Evolutionary conservation across 208 protist species (phyloP).

Genomic region (Acanthamoeba healyi): DNA sequence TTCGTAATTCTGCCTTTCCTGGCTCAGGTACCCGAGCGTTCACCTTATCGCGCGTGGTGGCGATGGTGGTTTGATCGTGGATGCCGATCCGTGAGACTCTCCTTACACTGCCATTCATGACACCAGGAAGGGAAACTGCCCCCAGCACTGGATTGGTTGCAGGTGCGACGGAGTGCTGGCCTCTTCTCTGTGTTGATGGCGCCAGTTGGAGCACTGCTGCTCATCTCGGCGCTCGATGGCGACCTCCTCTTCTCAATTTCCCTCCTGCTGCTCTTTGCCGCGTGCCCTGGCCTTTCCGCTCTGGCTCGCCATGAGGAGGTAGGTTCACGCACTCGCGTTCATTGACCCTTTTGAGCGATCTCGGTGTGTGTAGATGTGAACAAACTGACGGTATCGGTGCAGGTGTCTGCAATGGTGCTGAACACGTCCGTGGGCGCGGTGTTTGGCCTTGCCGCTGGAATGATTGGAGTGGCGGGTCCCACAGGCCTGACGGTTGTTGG

Average conservation of each 20-base stretch:
- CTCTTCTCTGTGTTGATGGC: too few relatives aligned
- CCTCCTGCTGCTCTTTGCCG: background rate
- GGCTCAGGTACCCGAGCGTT: too few relatives aligned
- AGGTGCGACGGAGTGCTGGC: too few relatives aligned
- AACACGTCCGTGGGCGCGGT: background rate
- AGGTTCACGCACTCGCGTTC: too few relatives aligned
- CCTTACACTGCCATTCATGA: too few relatives aligned
- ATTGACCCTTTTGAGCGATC: too few relatives aligned
- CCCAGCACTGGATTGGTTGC: too few relatives aligned
- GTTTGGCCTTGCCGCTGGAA: background rate
- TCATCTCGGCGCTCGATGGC: background rate
- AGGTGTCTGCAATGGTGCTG: background rate
- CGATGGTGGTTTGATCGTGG: too few relatives aligned
- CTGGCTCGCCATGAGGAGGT: background rate
- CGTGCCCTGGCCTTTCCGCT: background rate
- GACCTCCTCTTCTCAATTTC: background rate
- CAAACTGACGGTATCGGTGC: background rate
- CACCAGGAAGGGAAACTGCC: too few relatives aligned
- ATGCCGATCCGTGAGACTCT: too few relatives aligned
- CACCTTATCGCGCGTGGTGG: too few relatives aligned
- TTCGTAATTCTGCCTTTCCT: too few relatives aligned
- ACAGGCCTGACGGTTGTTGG: background rate
- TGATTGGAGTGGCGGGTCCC: background rate
- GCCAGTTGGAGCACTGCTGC: slow-evolving; percentile 14
- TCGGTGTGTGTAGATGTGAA: background rate